phyloP scores from a whole-genome alignment of 2,329 filamentous ascomycete species.

The Neobulgaria alba region DNA sequence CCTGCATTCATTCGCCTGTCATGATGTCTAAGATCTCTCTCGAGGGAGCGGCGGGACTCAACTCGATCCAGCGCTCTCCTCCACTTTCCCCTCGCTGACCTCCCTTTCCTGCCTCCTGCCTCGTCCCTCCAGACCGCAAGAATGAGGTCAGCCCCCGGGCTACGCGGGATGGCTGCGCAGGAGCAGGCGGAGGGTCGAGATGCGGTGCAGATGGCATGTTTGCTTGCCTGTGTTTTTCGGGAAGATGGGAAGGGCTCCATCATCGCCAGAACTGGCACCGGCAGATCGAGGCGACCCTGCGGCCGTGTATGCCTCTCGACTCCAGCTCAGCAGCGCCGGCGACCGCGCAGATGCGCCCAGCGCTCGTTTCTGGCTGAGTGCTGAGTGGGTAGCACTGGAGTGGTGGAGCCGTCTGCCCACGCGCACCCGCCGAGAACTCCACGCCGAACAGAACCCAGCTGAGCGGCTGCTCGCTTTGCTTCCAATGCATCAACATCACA shows the following conservation, averaged over 20 bases:
- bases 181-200: conserved; percentile 7
- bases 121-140: too few relatives aligned
- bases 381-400: neutral
- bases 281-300: conserved; percentile 16
- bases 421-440: neutral
- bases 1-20: too few relatives aligned
- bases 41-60: too few relatives aligned
- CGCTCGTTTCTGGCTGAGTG: neutral
- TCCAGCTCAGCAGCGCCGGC: too few relatives aligned
- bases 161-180: neutral
- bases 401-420: neutral
- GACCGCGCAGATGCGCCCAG: too few relatives aligned
- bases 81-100: neutral
- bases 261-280: conserved; percentile 15
- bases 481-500: conserved; percentile 25
- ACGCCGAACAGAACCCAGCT: conserved; percentile 8
- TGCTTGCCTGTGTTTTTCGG: conserved; percentile 10
- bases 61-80: too few relatives aligned
- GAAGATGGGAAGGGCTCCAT: conserved; percentile 14
- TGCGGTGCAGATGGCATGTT: conserved; percentile 11
- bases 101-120: neutral
- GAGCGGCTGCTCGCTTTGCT: conserved; percentile 22
- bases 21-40: too few relatives aligned
- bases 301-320: neutral
- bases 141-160: too few relatives aligned